Evolutionary conservation across 176 grass and related monocot genomes (phyloP).

Genomic region (Juncus effusus): DNA sequence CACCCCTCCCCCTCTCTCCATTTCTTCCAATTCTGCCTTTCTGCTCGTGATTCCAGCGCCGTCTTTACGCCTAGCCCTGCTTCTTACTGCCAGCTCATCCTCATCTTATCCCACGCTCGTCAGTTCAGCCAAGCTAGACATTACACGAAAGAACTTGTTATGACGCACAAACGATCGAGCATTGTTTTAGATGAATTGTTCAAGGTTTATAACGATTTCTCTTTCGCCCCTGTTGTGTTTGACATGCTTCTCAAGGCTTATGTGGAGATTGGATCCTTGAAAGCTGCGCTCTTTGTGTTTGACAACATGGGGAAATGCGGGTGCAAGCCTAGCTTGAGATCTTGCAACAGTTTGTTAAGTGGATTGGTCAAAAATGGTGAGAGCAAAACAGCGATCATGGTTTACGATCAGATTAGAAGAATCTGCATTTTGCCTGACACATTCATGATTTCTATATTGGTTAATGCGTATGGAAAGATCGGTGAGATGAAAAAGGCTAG

Average conservation of each 20-base stretch:
- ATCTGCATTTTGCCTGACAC: slow-evolving; percentile 47
- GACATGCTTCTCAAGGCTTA: slow-evolving; percentile 76
- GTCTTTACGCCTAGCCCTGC: slow-evolving; percentile 38
- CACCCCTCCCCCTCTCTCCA: slow-evolving; percentile 50
- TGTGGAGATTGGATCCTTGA: slow-evolving; percentile 31
- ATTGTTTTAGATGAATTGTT: slow-evolving; percentile 53
- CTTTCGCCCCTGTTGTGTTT: slow-evolving; percentile 67
- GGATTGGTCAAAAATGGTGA: slow-evolving; percentile 53
- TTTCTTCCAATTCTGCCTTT: slow-evolving; percentile 55
- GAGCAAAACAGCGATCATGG: slow-evolving; percentile 15
- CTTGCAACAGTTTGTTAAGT: slow-evolving; percentile 77
- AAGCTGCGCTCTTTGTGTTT: slow-evolving; percentile 64
- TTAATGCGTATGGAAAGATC: slow-evolving; percentile 62
- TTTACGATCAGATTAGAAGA: slow-evolving; percentile 61
- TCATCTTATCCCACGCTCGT: slow-evolving; percentile 65
- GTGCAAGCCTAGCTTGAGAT: slow-evolving; percentile 53
- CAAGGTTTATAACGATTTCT: slow-evolving; percentile 64
- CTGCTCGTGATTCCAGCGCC: slow-evolving; percentile 34
- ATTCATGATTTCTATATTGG: slow-evolving; percentile 65
- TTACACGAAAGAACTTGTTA: slow-evolving; percentile 46
- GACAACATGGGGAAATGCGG: slow-evolving; percentile 74
- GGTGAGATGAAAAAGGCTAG: slow-evolving; percentile 34
- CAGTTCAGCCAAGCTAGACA: slow-evolving; percentile 43
- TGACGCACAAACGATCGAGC: slow-evolving; percentile 2
- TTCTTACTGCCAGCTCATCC: slow-evolving; percentile 68